A percentile compares a stretch with the other conserved stretches of the same genome.
These are phyloP conservation scores for Heliosperma pusillum DNA, from an alignment of 148 eudicot species.

Conservation along the genomic window DNA sequence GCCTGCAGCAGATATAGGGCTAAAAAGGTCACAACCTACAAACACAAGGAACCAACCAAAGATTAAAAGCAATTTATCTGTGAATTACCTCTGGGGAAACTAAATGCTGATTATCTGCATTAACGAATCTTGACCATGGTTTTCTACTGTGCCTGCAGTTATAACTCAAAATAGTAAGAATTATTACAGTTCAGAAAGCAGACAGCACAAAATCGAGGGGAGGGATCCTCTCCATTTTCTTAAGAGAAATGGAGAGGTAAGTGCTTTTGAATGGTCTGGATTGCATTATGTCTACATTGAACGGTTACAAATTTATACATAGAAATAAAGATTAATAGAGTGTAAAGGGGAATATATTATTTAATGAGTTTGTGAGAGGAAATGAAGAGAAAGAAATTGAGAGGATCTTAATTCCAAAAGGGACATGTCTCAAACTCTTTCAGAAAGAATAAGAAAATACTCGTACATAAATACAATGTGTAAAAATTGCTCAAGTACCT, in stretches of 20 bases:
- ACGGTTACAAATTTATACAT: no score
- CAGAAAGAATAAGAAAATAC: not conserved
- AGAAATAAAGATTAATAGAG: no score
- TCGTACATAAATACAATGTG: not conserved
- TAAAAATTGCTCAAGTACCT: constrained; percentile 35
- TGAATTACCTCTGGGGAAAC: constrained; percentile 82
- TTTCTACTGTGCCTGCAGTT: constrained; percentile 84
- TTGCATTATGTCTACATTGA: no score
- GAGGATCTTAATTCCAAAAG: no score
- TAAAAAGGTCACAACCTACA: constrained; percentile 1
- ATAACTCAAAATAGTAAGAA: not conserved
- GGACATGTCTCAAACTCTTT: not conserved
- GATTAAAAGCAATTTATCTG: not conserved
- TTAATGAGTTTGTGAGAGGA: no score
- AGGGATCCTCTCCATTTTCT: no score
- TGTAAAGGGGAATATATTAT: no score
- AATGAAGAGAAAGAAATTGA: no score
- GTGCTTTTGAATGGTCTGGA: no score
- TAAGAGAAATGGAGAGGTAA: no score
- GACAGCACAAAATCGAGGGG: not conserved
- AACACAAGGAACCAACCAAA: not conserved
- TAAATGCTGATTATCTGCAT: constrained; percentile 90
- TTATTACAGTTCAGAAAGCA: not conserved
- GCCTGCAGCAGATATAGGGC: constrained; percentile 50
- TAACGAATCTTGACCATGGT: constrained; percentile 94